These are phyloP conservation scores for Guyanaporus albipodus DNA, from an alignment of 768 basidiomycete species.

Conservation along the genomic window DNA sequence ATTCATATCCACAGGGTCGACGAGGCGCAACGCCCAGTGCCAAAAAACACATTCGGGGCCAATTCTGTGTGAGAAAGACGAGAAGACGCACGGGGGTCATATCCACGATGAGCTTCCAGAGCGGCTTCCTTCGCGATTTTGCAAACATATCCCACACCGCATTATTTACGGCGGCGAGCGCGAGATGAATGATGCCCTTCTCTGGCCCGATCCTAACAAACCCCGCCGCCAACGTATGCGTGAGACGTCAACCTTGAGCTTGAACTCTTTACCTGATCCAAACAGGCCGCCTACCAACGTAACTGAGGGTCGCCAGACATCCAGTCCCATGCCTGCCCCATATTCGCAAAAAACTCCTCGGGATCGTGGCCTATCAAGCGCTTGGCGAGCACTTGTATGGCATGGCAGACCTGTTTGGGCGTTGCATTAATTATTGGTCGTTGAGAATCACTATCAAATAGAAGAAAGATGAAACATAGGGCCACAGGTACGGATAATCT, in stretches of 20 bases:
- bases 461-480: not conserved
- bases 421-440: not conserved
- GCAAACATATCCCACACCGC: conserved; percentile 93
- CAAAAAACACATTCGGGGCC: not conserved
- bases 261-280: too few species aligned
- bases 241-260: not conserved
- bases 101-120: conserved; percentile 90
- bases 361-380: conserved; percentile 79
- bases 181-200: conserved; percentile 89
- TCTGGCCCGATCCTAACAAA: conserved; percentile 76
- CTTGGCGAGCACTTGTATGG: conserved; percentile 73
- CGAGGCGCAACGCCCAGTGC: not conserved
- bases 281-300: conserved; percentile 79
- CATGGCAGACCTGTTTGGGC: conserved; percentile 56
- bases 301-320: conserved; percentile 83
- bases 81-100: conserved; percentile 61
- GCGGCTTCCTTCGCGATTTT: conserved; percentile 69
- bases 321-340: conserved; percentile 86
- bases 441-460: not conserved
- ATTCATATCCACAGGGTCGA: conserved; percentile 4
- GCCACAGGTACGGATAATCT: not conserved
- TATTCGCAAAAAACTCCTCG: conserved; percentile 78
- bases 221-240: not conserved
- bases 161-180: conserved; percentile 83
- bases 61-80: conserved; percentile 7